Base-by-base conservation (phyloP, 805 yeast species). In the Suhomyces vadensis region DNA sequence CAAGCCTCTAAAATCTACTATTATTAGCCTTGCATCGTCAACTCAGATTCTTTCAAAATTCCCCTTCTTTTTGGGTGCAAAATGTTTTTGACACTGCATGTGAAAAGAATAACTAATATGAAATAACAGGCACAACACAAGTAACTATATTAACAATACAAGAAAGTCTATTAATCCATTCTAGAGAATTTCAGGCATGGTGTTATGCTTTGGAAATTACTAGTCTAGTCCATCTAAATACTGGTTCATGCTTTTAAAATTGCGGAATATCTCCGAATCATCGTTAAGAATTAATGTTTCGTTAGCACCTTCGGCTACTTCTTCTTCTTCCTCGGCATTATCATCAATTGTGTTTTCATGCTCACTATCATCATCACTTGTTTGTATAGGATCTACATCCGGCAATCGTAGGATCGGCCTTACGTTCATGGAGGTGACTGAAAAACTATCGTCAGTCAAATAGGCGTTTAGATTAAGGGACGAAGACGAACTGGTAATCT, bases 391-490 rank as follows among this genome's bases (percentile, higher is more conserved):
- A 10, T 39, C 16, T 5, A n/a, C 6, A 3, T 8, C 37, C 17
- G 37, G 10, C 16, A 20, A 2, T n/a, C 37, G 3, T n/a, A 17
- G 6, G 14, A 9, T 14, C 2, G 37, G 24, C n/a, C 24, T 17
- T 2, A 9, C 23, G 10, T 11, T 20, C 6, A 9, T 13, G n/a
- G 41, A 38, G 9, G 35, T 17, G 11, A 38, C 17, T 3, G 41
- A 38, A 19, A 14, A 19, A 6, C 53, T 46, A 25, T 63, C 71
- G 42, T 68, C 75, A 11, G 73, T 69, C 42, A 71, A 58, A 46
- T 68, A 71, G 7, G 73, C 76, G 44, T 71, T 66, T 37, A 71
- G 59, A 48, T 71, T 71, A 25, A 71, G 56, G 22, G 72, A 65
- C 19, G 73, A 65, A 43, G 66, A 65, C 23, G 73, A 65, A 46